Conservation (phyloP, 2,329 filamentous ascomycete species). For the Metarhizium brunneum region DNA sequence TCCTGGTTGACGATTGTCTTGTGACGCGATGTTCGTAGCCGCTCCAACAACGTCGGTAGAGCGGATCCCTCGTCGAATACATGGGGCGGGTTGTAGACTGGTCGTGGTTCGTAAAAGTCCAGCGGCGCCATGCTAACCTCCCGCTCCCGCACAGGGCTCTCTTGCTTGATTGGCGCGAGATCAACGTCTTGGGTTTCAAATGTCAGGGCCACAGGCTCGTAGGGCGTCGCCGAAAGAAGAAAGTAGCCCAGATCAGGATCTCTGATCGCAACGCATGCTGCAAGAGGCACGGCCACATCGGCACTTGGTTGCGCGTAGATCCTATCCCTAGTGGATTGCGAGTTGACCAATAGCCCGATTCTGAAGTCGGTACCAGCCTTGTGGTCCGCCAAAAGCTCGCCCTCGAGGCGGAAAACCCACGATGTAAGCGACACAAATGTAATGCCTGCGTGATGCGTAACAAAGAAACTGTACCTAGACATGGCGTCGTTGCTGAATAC, state of each 20-base stretch:
- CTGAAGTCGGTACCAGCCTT: slow-evolving; percentile 53
- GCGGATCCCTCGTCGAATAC: slow-evolving; percentile 48
- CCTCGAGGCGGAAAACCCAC: slow-evolving; percentile 56
- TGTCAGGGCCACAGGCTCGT: slow-evolving; percentile 47
- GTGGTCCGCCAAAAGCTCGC: slow-evolving; percentile 46
- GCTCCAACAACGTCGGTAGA: slow-evolving; percentile 46
- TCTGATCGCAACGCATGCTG: slow-evolving; percentile 43
- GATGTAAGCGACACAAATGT: slow-evolving; percentile 50
- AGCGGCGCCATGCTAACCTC: slow-evolving; percentile 34
- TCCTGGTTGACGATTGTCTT: slow-evolving; percentile 56
- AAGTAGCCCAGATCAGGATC: slow-evolving; percentile 58
- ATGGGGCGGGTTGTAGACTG: slow-evolving; percentile 54
- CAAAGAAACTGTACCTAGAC: slow-evolving; percentile 53
- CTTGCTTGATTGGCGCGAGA: slow-evolving; percentile 30
- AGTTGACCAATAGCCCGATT: slow-evolving; percentile 49
- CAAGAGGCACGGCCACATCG: slow-evolving; percentile 38
- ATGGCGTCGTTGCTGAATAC: slow-evolving; percentile 52
- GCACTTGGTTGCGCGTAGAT: slow-evolving; percentile 44
- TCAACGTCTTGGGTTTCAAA: slow-evolving; percentile 51
- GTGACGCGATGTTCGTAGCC: slow-evolving; percentile 49
- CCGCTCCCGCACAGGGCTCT: slow-evolving; percentile 32
- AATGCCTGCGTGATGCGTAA: slow-evolving; percentile 52
- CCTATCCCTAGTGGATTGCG: slow-evolving; percentile 48
- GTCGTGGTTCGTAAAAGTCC: slow-evolving; percentile 53
- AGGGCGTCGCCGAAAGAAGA: slow-evolving; percentile 48